These are phyloP conservation scores for Cladosporium oxysporum DNA, from an alignment of 2,329 filamentous ascomycete species.

Conservation along the genomic window DNA sequence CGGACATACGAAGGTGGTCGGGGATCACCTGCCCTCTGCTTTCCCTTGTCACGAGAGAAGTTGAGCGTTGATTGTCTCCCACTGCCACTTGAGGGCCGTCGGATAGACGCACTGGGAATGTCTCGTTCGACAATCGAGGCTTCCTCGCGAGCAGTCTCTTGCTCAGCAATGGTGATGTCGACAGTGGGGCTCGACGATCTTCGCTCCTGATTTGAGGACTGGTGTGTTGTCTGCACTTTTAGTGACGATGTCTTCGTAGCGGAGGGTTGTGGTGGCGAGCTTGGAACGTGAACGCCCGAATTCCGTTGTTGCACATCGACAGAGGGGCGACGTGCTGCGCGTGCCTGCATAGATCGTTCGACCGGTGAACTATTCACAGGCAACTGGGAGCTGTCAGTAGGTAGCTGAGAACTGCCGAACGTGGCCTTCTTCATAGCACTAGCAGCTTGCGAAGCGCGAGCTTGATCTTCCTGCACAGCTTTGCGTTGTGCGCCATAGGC, in stretches of 20 bases:
- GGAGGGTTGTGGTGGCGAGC: conserved; percentile 6
- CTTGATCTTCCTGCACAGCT: not conserved
- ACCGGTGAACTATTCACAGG: conserved; percentile 14
- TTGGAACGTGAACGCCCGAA: not conserved
- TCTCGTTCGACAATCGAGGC: not conserved
- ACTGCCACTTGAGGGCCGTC: not conserved
- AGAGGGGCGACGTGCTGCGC: conserved; percentile 11
- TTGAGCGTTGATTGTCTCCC: conserved; percentile 5
- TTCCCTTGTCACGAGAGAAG: conserved; percentile 15
- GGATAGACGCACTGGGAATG: not conserved
- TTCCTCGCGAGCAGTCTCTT: not conserved
- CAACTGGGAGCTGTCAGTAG: conserved; percentile 10
- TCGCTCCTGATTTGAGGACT: not conserved
- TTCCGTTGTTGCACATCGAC: not conserved
- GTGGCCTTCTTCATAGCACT: not conserved
- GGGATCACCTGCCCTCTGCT: conserved; percentile 5
- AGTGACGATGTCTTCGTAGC: not conserved
- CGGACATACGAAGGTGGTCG: conserved; percentile 5
- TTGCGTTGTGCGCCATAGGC: conserved; percentile 8
- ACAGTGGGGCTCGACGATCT: conserved; percentile 11
- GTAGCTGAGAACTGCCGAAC: conserved; percentile 12
- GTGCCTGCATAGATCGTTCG: conserved; percentile 16
- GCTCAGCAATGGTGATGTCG: not conserved
- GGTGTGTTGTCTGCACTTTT: not conserved
- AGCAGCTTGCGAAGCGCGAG: not conserved